phyloP scores from a whole-genome alignment of 176 grass and related monocot species.

The Eleusine coracana region DNA sequence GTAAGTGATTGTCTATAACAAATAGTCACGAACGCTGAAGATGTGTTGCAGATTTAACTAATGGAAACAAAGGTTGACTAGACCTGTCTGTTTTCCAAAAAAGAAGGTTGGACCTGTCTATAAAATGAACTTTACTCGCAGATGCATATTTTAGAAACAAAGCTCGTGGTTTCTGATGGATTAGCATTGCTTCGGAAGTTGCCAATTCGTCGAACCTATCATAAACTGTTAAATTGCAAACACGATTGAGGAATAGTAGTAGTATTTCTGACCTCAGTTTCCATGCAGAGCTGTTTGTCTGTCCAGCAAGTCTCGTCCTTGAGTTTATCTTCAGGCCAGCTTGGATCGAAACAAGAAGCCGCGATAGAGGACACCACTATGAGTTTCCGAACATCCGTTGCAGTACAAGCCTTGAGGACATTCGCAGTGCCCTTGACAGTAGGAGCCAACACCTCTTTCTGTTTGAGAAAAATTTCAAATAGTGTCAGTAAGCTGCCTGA shows the following conservation, averaged over 20 bases:
- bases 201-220: background rate
- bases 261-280: slow-evolving; percentile 32
- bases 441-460: slow-evolving; percentile 40
- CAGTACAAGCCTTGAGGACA: slow-evolving; percentile 42
- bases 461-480: background rate
- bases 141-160: background rate
- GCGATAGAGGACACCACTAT: slow-evolving; percentile 44
- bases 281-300: slow-evolving; percentile 42
- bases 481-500: background rate
- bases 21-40: background rate
- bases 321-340: slow-evolving; percentile 33
- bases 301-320: slow-evolving; percentile 59
- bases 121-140: background rate
- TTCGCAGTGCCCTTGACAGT: slow-evolving; percentile 50
- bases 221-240: background rate
- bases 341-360: slow-evolving; percentile 46
- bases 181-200: background rate
- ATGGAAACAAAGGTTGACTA: background rate
- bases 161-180: background rate
- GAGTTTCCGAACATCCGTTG: slow-evolving; percentile 45
- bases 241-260: background rate
- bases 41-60: background rate
- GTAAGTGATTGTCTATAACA: background rate
- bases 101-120: background rate
- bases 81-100: background rate